Conservation (phyloP, 2,329 filamentous ascomycete genomes). For the Proliferodiscus dingleyae region DNA sequence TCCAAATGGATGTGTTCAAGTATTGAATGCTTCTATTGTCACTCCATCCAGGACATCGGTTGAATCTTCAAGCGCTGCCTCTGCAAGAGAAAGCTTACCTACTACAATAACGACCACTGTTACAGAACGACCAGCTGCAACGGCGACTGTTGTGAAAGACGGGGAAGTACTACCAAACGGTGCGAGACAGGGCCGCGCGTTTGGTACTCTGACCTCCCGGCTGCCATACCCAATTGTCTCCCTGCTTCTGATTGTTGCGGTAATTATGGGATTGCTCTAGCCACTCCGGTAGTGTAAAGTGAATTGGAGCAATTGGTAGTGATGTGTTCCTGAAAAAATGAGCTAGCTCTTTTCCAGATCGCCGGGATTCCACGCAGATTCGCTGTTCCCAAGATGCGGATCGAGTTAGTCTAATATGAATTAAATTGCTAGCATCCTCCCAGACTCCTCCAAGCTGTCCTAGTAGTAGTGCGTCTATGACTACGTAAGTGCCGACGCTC, state of each 20-base stretch:
- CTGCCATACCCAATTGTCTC: slow-evolving; percentile 15
- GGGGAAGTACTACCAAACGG: slow-evolving; percentile 24
- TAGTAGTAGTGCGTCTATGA: no score
- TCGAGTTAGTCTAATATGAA: no score
- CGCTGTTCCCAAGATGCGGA: no score
- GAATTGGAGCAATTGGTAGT: no score
- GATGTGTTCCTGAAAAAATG: not conserved
- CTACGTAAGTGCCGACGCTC: no score
- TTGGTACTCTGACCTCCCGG: slow-evolving; percentile 9
- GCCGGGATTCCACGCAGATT: no score
- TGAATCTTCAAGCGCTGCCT: not conserved
- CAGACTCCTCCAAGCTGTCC: no score
- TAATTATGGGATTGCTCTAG: slow-evolving; percentile 23
- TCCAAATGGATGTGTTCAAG: slow-evolving; percentile 24
- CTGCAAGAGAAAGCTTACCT: not conserved
- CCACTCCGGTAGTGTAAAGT: no score
- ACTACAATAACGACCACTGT: slow-evolving; percentile 17
- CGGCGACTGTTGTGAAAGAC: slow-evolving; percentile 21
- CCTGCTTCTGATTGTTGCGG: slow-evolving; percentile 17
- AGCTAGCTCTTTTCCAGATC: not conserved
- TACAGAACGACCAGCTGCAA: slow-evolving; percentile 17
- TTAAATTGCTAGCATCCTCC: no score
- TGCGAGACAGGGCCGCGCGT: slow-evolving; percentile 3
- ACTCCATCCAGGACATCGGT: not conserved
- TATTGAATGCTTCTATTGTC: slow-evolving; percentile 8